phyloP scores from a whole-genome alignment of 2,329 filamentous ascomycete species.

The Hortaea sp. region DNA sequence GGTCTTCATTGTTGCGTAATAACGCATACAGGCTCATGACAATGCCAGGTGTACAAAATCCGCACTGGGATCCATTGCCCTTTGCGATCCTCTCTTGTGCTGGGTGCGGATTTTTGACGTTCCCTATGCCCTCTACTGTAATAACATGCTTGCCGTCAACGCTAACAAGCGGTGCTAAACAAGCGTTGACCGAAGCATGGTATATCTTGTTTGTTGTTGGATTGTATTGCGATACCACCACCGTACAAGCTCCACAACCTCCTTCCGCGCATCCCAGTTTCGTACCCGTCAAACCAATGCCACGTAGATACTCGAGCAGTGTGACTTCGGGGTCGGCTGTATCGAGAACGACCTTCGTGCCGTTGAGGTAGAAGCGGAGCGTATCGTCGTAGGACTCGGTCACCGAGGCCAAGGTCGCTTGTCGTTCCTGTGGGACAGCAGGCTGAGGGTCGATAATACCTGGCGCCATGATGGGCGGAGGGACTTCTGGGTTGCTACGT shows the following conservation, averaged over 20 bases:
- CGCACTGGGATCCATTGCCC: slow-evolving; percentile 84
- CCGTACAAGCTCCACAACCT: slow-evolving; percentile 91
- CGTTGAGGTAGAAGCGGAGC: slow-evolving; percentile 87
- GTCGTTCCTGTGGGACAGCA: slow-evolving; percentile 36
- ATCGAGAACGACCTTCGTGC: slow-evolving; percentile 77
- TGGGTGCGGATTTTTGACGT: slow-evolving; percentile 76
- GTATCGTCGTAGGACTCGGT: slow-evolving; percentile 78
- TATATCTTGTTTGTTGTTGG: slow-evolving; percentile 88
- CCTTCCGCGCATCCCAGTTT: slow-evolving; percentile 96
- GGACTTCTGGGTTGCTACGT: neutral
- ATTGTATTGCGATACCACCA: slow-evolving; percentile 88
- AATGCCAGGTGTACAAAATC: slow-evolving; percentile 95
- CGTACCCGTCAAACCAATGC: slow-evolving; percentile 86
- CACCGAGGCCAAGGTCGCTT: slow-evolving; percentile 46
- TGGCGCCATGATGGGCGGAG: slow-evolving; percentile 42
- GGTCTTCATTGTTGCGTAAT: slow-evolving; percentile 69
- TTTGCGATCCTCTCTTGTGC: slow-evolving; percentile 84
- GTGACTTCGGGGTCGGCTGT: slow-evolving; percentile 85
- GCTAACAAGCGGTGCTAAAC: slow-evolving; percentile 81
- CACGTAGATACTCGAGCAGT: slow-evolving; percentile 82
- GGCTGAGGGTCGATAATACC: slow-evolving; percentile 39
- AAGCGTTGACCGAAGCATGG: slow-evolving; percentile 94
- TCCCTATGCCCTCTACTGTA: slow-evolving; percentile 92
- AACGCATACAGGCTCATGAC: slow-evolving; percentile 96
- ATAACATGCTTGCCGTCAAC: slow-evolving; percentile 97